Conservation (phyloP, 352 stramenopile genomes). For the Phytopythium delawarense region DNA sequence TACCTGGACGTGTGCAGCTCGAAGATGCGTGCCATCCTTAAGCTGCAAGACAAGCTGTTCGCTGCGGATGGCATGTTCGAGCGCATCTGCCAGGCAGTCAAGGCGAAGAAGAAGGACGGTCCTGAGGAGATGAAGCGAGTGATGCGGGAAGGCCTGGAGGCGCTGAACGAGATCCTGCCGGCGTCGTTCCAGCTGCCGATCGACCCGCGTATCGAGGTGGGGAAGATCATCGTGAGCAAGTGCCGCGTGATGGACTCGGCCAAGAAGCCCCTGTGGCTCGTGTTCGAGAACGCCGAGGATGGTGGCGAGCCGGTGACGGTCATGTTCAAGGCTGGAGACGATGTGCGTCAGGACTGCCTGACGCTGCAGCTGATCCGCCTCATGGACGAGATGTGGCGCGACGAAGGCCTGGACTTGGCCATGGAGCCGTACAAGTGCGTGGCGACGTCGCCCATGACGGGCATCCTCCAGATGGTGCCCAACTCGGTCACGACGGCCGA, state of each 20-base stretch:
- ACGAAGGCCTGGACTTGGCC: conserved; percentile 87
- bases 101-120: conserved; percentile 79
- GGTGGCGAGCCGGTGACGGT: conserved; percentile 76
- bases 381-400: conserved; percentile 93
- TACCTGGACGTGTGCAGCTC: conserved; percentile 84
- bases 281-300: conserved; percentile 87
- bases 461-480: conserved; percentile 90
- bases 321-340: conserved; percentile 94
- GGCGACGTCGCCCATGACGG: conserved; percentile 87
- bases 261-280: conserved; percentile 88
- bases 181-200: conserved; percentile 85
- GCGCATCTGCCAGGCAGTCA: conserved; percentile 79
- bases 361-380: conserved; percentile 90
- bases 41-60: conserved; percentile 88
- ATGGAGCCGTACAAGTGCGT: conserved; percentile 93
- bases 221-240: conserved; percentile 82
- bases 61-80: conserved; percentile 74
- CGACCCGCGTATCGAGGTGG: conserved; percentile 79
- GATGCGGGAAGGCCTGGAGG: conserved; percentile 74
- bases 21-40: conserved; percentile 91
- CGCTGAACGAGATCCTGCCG: conserved; percentile 82
- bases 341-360: conserved; percentile 94
- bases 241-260: conserved; percentile 89
- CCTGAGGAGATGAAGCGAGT: conserved; percentile 78
- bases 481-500: conserved; percentile 94